Evolutionary conservation across 2,329 filamentous ascomycete species (phyloP), one percentile per base, ranked within the genome.

Genomic region (Penicillium sclerotigenum): DNA sequence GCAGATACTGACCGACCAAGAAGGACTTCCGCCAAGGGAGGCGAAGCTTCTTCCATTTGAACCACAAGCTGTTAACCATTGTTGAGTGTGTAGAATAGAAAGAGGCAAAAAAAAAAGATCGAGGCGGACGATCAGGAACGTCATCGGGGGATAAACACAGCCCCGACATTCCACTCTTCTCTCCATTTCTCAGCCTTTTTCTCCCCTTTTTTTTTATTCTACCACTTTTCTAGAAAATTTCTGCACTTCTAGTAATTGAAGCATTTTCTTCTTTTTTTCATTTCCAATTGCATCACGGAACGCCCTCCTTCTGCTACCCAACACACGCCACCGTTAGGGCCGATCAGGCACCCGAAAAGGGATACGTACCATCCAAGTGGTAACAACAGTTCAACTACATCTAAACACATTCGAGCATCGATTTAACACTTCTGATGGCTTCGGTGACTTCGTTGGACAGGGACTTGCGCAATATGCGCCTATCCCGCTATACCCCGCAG

Each of bases 371-470:
- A 46, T 36, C 24, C 46, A 42, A 24, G 40, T 33, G 50, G 45
- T 41, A 52, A 52, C 28, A 38, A 54, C 50, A 47, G 18, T 29
- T 18, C 20, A 18, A 52, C 53, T 40, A 52, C 43, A 34, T 26
- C 26, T 41, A 28, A 29, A 38, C 18, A 36, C 22, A 41, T 26
- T 24, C n/a, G 36, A 36, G 33, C 24, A 47, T 34, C 24, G 29
- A 48, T 47, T 40, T n/a, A 9, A 40, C 9, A 47, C n/a, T 72
- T 49, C 63, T n/a, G n/a, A 97, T 97, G 93, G 92, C 93, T 66
- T 96, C 93, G 37, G 93, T 97, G 31, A 84, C 90, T 61, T 96
- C 91, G 61, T 81, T 99, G 59, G 94, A 97, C 77, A 93, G 93
- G 75, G 94, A 99, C 80, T 83, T 99, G 85, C 90, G 90, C 81